These are phyloP conservation scores for Ophiosphaerella herpotricha DNA, from an alignment of 2,329 filamentous ascomycete species.

Conservation along the genomic window DNA sequence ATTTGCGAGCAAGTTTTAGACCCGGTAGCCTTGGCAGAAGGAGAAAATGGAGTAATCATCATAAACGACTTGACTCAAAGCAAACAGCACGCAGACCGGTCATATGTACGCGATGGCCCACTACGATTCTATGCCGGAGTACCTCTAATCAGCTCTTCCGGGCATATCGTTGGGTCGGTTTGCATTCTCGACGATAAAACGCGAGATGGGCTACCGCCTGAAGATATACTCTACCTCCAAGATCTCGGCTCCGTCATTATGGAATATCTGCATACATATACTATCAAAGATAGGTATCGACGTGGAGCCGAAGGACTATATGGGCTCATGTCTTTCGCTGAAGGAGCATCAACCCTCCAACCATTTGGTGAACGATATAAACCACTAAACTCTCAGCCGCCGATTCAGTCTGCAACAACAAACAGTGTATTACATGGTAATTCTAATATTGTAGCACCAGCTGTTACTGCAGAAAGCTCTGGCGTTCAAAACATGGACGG, in stretches of 20 bases:
- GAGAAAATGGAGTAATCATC: conserved; percentile 12
- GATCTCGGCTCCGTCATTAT: conserved; percentile 24
- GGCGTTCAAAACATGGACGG: too few species aligned
- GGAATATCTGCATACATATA: conserved; percentile 20
- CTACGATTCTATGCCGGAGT: conserved; percentile 34
- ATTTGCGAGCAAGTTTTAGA: conserved; percentile 19
- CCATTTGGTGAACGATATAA: not conserved
- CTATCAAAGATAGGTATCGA: conserved; percentile 12
- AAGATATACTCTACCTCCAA: conserved; percentile 14
- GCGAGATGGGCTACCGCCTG: conserved; percentile 13
- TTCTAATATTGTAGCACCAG: not conserved
- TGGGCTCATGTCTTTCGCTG: conserved; percentile 23
- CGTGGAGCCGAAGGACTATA: conserved; percentile 20
- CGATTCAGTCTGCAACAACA: not conserved
- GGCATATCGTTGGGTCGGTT: conserved; percentile 26
- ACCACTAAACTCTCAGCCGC: not conserved
- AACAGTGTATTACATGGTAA: too few species aligned
- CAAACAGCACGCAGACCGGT: conserved; percentile 6
- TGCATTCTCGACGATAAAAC: conserved; percentile 26
- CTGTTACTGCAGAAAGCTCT: not conserved
- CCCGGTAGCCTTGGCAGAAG: conserved; percentile 1
- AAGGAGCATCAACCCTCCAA: conserved; percentile 10
- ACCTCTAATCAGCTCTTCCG: conserved; percentile 19
- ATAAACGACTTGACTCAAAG: conserved; percentile 20
- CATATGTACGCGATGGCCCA: conserved; percentile 15